Evolutionary conservation across 1,284 basidiomycete species (phyloP).

Genomic region (Mycena citricolor): DNA sequence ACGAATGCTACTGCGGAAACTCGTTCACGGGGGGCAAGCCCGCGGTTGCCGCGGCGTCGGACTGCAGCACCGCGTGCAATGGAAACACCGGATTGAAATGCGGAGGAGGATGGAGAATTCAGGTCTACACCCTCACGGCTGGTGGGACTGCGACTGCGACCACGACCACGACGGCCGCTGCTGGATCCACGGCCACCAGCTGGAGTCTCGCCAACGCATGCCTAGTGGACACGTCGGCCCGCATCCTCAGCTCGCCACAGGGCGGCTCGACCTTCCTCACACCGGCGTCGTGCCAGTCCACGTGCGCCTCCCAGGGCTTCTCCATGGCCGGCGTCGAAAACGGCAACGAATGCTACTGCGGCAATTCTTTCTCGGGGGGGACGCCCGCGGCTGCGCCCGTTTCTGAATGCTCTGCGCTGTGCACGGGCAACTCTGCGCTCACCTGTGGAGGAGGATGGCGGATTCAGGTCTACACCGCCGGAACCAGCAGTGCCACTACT

Average conservation of each 20-base stretch:
- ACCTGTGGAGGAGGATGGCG: constrained; percentile 1
- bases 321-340: constrained; percentile 6
- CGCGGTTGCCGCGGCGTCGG: not conserved
- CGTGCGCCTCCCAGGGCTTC: constrained; percentile 4
- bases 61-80: not conserved
- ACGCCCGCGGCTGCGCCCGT: constrained; percentile 1
- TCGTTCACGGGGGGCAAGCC: not conserved
- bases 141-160: no score
- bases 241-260: not conserved
- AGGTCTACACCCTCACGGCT: not conserved
- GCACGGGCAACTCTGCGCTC: constrained; percentile 2
- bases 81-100: constrained; percentile 1
- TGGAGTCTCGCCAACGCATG: constrained; percentile 5
- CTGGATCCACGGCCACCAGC: not conserved
- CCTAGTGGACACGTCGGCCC: constrained; percentile 2
- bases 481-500: not conserved
- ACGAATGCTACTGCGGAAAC: constrained; percentile 6
- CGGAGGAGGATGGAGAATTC: constrained; percentile 7
- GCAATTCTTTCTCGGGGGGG: constrained; percentile 6
- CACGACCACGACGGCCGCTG: not conserved
- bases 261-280: constrained; percentile 1
- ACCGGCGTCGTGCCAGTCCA: constrained; percentile 1
- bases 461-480: constrained; percentile 3
- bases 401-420: constrained; percentile 5
- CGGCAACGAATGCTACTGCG: constrained; percentile 10